These are phyloP conservation scores for Penicillium macrosclerotiorum DNA, from an alignment of 495 filamentous ascomycete genomes.

Conservation along the genomic window DNA sequence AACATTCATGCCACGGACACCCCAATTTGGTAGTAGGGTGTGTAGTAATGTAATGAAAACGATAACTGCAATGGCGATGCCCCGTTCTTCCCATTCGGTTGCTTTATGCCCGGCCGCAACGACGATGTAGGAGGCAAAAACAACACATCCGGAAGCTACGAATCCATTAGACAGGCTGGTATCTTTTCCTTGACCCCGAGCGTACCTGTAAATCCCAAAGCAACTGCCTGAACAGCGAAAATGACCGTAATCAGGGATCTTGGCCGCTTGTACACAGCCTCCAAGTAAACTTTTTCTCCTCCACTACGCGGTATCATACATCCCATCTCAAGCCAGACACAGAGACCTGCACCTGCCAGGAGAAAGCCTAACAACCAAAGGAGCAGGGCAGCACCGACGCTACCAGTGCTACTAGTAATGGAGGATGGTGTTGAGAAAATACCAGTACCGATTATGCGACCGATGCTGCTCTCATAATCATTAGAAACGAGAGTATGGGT, in stretches of 20 bases:
- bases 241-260: conserved; percentile 62
- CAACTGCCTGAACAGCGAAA: conserved; percentile 60
- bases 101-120: conserved; percentile 27
- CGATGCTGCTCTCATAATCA: conserved; percentile 37
- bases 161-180: neutral
- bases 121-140: conserved; percentile 40
- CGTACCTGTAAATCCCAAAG: conserved; percentile 60
- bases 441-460: conserved; percentile 66
- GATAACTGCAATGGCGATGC: conserved; percentile 30
- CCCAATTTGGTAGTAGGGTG: conserved; percentile 22
- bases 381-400: conserved; percentile 58
- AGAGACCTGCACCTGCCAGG: conserved; percentile 55
- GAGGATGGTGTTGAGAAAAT: conserved; percentile 70
- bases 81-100: conserved; percentile 32
- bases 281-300: conserved; percentile 70
- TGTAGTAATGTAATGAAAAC: conserved; percentile 30
- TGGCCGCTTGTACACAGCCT: conserved; percentile 65
- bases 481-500: neutral
- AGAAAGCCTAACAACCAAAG: conserved; percentile 63
- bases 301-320: conserved; percentile 66
- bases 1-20: conserved; percentile 35
- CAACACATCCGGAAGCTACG: conserved; percentile 29
- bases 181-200: neutral
- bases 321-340: conserved; percentile 63
- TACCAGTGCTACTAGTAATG: conserved; percentile 60